Conservation (phyloP, 805 yeast species). For the Starmerella potacharoeniae region DNA sequence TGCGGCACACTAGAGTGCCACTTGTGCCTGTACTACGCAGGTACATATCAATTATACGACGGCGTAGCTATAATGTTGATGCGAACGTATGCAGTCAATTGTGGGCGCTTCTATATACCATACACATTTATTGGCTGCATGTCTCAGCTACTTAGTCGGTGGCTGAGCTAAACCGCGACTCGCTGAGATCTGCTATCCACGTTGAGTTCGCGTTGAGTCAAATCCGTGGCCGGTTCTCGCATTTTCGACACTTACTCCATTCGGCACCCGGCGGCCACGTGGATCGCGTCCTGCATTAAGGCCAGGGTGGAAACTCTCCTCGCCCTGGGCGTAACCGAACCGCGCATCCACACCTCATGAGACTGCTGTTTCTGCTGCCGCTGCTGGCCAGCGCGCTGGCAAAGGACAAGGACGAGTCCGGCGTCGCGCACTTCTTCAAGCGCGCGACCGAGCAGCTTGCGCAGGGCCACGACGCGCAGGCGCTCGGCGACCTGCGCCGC, state of each 20-base stretch:
- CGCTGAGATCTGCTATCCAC: too few species aligned
- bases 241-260: not conserved
- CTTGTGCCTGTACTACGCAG: too few species aligned
- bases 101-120: too few species aligned
- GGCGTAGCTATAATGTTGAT: too few species aligned
- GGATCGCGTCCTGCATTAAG: not conserved
- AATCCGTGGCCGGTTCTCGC: not conserved
- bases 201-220: not conserved
- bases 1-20: too few species aligned
- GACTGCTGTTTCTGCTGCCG: slow-evolving; percentile 1
- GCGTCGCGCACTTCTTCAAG: slow-evolving; percentile 27
- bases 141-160: too few species aligned
- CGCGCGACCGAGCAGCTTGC: slow-evolving; percentile 31
- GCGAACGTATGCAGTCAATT: too few species aligned
- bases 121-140: too few species aligned
- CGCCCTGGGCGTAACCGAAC: not conserved
- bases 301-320: slow-evolving; percentile 2
- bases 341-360: not conserved
- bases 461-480: slow-evolving; percentile 28
- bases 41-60: too few species aligned
- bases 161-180: too few species aligned
- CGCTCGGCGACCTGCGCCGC: slow-evolving; percentile 29
- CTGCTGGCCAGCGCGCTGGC: slow-evolving; percentile 2
- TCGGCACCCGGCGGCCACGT: not conserved
- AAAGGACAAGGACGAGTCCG: slow-evolving; percentile 1